A percentile compares a stretch with the other conserved stretches of the same genome.
Evolutionary conservation across 805 yeast species (phyloP).

Genomic region (Wickerhamiella cacticola): DNA sequence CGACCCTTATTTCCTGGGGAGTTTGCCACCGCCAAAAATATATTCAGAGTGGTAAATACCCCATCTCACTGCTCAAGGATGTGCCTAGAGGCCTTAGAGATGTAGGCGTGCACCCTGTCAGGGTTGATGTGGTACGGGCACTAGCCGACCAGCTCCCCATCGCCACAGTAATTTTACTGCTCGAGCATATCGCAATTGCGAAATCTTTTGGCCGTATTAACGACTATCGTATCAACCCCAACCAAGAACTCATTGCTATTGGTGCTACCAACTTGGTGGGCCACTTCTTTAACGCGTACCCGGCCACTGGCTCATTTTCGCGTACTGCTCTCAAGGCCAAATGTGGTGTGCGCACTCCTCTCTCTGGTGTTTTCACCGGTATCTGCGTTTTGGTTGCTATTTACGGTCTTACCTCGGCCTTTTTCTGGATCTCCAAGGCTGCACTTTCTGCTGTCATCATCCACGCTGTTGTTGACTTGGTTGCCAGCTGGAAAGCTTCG

Average conservation of each 20-base stretch:
- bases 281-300: constrained; percentile 85
- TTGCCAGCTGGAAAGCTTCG: constrained; percentile 39
- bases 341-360: constrained; percentile 90
- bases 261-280: constrained; percentile 86
- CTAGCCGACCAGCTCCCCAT: constrained; percentile 77
- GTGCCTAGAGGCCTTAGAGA: constrained; percentile 76
- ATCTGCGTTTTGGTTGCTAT: constrained; percentile 76
- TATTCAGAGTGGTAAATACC: constrained; percentile 30
- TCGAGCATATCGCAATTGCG: constrained; percentile 88
- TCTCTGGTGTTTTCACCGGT: constrained; percentile 86
- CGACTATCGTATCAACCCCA: constrained; percentile 81
- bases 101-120: constrained; percentile 60
- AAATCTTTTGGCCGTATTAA: constrained; percentile 88
- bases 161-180: constrained; percentile 63
- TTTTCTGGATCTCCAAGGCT: constrained; percentile 84
- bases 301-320: constrained; percentile 91
- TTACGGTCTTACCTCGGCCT: constrained; percentile 70
- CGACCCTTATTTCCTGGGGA: constrained; percentile 75
- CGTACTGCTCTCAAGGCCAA: constrained; percentile 89
- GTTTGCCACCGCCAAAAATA: constrained; percentile 42
- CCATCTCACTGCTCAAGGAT: constrained; percentile 53
- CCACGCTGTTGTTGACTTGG: constrained; percentile 81
- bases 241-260: constrained; percentile 88
- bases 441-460: constrained; percentile 77
- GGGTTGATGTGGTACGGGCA: constrained; percentile 43